Evolutionary conservation across 1,139 yeast species (phyloP), one percentile per base, ranked within the genome.

Genomic region (Sugiyamaella xylanicola): DNA sequence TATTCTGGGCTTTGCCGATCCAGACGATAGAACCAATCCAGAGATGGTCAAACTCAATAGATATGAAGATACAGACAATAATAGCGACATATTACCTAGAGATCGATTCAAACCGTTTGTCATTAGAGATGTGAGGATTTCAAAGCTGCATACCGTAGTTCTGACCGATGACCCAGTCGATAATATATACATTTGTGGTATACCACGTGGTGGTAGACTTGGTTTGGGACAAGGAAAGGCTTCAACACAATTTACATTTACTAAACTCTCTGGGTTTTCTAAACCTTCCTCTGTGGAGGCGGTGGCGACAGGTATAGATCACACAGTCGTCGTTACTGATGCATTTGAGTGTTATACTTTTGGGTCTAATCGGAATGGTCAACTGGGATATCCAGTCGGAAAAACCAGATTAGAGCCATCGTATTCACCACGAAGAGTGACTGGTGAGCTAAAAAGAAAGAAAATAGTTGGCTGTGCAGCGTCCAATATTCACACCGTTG

Each of bases 401-500:
- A 64, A 65, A 19, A 58, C 53, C 1, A 50, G 45, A 19, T 49
- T 54, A 3, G 57, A 54, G 41, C 37, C 57, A 13, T 37, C 45
- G n/a, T 39, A 27, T 35, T 37, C 66, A 0, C 95, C 95, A 0
- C 72, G 75, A 39, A 71, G 74, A 49, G 79, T 87, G 0, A 51
- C 67, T 1, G 66, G 72, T 1, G 86, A 81, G 54, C 65, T 86
- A 47, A 78, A 77, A 53, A 76, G 71, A 64, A 63, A 65, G 35
- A 66, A 67, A 13, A 67, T 83, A 3, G 69, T 71, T 13, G 90
- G 91, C 0, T 74, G 86, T 8, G 73, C 86, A 0, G 86, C 89
- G 11, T 88, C 97, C 1, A 83, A 80, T 48, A 77, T 86, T 20
- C 96, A 89, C 67, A 83, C 95, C 0, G 77, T 86, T 3, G 88